A percentile compares a stretch with the other conserved stretches of the same genome.
Evolutionary conservation across 129 eudicot genomes (phyloP).

Genomic region (Tanacetum coccineum): DNA sequence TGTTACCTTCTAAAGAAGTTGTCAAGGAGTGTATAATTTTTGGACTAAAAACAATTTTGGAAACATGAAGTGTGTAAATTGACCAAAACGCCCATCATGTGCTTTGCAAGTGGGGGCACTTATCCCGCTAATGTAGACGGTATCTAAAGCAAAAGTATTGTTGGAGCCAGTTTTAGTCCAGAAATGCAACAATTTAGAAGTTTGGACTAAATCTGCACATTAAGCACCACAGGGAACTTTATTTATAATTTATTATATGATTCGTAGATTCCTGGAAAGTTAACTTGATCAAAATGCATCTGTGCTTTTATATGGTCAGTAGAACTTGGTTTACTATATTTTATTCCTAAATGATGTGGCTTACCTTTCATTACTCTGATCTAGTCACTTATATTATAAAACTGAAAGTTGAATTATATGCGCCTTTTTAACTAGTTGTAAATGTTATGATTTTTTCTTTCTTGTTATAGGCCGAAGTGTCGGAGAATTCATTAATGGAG

Average conservation of each 20-base stretch:
- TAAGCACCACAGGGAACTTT: not conserved
- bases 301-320: constrained; percentile 7
- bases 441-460: not conserved
- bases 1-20: not conserved
- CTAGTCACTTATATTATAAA: not conserved
- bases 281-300: constrained; percentile 5
- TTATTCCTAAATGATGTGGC: not conserved
- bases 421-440: not conserved
- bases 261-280: not conserved
- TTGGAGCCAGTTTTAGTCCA: constrained; percentile 4
- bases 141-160: no score
- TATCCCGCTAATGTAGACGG: no score
- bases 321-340: not conserved
- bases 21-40: no score
- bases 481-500: constrained; percentile 43
- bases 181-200: not conserved
- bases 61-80: constrained; percentile 1
- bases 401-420: not conserved
- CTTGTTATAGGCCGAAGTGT: constrained; percentile 60
- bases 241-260: not conserved
- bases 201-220: not conserved
- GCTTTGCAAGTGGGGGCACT: no score
- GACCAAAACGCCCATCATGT: not conserved
- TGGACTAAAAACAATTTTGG: not conserved
- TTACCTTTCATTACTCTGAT: not conserved